phyloP scores from a whole-genome alignment of 139 green algal species.

The Chlorella sp. region DNA sequence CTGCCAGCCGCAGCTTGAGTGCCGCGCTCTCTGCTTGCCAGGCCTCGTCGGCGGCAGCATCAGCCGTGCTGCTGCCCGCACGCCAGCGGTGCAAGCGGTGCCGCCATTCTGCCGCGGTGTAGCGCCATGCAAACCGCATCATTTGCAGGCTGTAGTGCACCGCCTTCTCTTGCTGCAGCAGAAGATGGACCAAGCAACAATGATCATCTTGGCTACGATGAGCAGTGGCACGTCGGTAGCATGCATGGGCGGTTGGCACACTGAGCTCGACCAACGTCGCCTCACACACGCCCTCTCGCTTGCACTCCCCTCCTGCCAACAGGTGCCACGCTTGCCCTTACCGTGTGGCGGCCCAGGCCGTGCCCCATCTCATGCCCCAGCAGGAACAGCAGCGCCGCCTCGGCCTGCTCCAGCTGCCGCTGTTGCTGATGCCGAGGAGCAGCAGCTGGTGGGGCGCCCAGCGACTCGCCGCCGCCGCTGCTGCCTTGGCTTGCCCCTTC shows the following conservation, averaged over 20 bases:
- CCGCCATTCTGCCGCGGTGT: background rate
- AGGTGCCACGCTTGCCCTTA: accelerated
- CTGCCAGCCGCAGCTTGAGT: background rate
- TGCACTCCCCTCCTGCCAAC: background rate
- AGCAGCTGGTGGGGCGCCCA: background rate
- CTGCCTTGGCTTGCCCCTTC: background rate
- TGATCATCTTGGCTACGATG: background rate
- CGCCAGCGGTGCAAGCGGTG: background rate
- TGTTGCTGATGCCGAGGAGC: background rate
- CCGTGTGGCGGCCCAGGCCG: background rate
- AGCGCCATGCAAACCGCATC: background rate
- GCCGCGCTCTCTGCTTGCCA: background rate
- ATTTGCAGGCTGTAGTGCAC: background rate
- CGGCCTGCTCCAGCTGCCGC: background rate
- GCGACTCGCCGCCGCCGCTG: background rate
- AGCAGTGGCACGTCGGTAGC: background rate
- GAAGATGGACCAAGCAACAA: background rate
- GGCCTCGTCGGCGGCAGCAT: background rate
- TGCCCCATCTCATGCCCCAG: background rate
- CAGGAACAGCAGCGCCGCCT: slow-evolving; percentile 4
- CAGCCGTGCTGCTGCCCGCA: background rate
- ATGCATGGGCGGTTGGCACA: background rate
- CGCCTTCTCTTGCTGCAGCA: background rate
- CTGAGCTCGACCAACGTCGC: too few relatives aligned
- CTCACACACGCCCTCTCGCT: background rate